Base-by-base conservation (phyloP, 495 filamentous ascomycete species). In the Xylaria curta region DNA sequence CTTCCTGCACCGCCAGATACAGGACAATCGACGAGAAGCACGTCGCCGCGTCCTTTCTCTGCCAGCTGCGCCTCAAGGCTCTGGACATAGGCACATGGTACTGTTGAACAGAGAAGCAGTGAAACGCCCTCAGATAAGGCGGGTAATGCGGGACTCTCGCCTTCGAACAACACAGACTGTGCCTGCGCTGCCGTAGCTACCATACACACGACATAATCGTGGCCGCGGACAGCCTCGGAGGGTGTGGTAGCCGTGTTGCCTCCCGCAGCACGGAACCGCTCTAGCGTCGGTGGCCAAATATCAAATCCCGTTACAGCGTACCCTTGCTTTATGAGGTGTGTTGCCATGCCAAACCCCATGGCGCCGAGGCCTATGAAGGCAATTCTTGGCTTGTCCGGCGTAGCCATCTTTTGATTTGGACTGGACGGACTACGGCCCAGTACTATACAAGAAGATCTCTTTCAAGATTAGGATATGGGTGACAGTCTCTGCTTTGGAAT, bases 311-410 rank as follows among this genome's bases (percentile, higher is more conserved):
- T 92, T 24, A 96, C 91, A 1, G 82, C 59, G 77, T 91, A 92
- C 69, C 89, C 89, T 54, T 88, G 81, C 75, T 90, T 90, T 73
- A 94, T 81, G 58, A 96, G 88, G 75, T 94, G 87, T 49, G 89
- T 91, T 75, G 93, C 93, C 91, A 95, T 95, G 73, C 92, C 92
- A 78, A 92, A 93, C 76, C 93, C 93, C 93, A 95, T 96, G 82
- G 93, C 93, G 73, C 93, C 93, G 8, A 96, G 90, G 85, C 93
- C 93, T 70, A 93, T 91, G 82, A 95, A 95, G 73, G 91, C 89
- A 67, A 94, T 81, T 60, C 84, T 81, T 10, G 89, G 86, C 75
- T 89, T 85, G 38, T 69, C 68, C n/a, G 68, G 62, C 44, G 46
- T 46, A 28, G 68, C 68, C 68, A 70, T 70, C 17, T 40, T 64